Percentiles rank a stretch among this genome's conserved stretches.
phyloP scores from a whole-genome alignment of 169 alveolate genomes.

The Cryptosporidium canis region DNA sequence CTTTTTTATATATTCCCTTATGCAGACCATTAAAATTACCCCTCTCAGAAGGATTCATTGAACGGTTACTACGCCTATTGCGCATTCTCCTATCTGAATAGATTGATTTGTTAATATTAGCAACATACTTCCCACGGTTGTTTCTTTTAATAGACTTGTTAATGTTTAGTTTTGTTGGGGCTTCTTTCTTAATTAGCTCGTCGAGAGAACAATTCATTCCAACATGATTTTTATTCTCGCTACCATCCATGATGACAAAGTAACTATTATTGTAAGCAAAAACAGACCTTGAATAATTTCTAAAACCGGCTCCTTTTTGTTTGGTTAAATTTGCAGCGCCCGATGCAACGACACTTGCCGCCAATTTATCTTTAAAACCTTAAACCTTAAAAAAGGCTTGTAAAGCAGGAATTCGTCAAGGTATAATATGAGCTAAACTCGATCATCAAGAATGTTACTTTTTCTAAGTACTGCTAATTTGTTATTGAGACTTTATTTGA shows the following conservation, averaged over 20 bases:
- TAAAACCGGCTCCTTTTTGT: neutral
- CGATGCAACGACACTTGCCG: no score
- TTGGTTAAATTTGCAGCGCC: no score
- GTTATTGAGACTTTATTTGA: neutral
- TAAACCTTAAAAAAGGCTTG: neutral
- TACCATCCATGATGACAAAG: conserved; percentile 7
- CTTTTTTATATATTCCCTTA: neutral
- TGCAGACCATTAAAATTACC: neutral
- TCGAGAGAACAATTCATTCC: conserved; percentile 58
- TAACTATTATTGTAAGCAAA: neutral
- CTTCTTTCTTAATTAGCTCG: conserved; percentile 42
- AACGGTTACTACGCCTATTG: neutral
- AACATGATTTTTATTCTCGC: conserved; percentile 22
- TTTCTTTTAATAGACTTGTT: neutral
- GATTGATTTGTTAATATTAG: neutral
- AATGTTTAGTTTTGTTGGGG: conserved; percentile 17
- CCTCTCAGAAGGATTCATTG: neutral
- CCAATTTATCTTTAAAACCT: no score
- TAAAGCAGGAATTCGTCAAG: neutral
- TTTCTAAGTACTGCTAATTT: neutral
- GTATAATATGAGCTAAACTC: neutral
- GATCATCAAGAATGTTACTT: neutral
- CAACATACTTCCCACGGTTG: neutral
- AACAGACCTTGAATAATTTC: neutral
- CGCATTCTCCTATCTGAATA: neutral